These are phyloP conservation scores for Ilex asprella DNA, from an alignment of 257 asterid species.

Conservation along the genomic window DNA sequence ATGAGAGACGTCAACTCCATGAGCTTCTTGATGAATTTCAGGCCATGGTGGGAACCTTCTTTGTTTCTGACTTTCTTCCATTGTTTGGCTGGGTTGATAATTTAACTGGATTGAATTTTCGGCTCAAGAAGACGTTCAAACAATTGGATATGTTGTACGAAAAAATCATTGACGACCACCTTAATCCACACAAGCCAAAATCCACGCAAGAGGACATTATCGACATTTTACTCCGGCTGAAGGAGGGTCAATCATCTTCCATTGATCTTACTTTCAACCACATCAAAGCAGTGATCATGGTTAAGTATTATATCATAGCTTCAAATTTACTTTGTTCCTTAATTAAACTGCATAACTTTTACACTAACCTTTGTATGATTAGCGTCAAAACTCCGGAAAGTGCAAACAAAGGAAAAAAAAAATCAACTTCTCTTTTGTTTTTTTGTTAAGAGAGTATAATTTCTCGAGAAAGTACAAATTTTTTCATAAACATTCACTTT, in stretches of 20 bases:
- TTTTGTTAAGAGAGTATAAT: no score
- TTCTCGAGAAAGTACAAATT: no score
- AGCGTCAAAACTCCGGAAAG: no score
- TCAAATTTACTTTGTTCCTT: no score
- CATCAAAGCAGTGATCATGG: conserved; percentile 31
- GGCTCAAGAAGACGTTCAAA: conserved; percentile 22
- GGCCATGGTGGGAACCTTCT: conserved; percentile 27
- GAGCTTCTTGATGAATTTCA: conserved; percentile 29
- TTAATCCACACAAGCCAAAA: conserved; percentile 5
- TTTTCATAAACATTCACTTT: no score
- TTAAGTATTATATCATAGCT: background rate
- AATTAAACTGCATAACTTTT: no score
- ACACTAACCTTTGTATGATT: no score
- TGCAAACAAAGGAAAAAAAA: no score
- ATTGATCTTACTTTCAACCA: conserved; percentile 21
- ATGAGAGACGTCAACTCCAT: conserved; percentile 20
- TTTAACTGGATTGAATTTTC: conserved; percentile 25
- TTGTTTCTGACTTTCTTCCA: conserved; percentile 30
- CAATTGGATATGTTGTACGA: conserved; percentile 23
- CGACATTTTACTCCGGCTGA: conserved; percentile 29
- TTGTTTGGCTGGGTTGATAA: conserved; percentile 28
- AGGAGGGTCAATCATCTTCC: conserved; percentile 4
- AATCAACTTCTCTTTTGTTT: no score
- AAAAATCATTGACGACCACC: conserved; percentile 30
- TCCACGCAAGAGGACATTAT: conserved; percentile 18